Conservation (phyloP, 139 green algal species). For the Chlamydomonas applanata region DNA sequence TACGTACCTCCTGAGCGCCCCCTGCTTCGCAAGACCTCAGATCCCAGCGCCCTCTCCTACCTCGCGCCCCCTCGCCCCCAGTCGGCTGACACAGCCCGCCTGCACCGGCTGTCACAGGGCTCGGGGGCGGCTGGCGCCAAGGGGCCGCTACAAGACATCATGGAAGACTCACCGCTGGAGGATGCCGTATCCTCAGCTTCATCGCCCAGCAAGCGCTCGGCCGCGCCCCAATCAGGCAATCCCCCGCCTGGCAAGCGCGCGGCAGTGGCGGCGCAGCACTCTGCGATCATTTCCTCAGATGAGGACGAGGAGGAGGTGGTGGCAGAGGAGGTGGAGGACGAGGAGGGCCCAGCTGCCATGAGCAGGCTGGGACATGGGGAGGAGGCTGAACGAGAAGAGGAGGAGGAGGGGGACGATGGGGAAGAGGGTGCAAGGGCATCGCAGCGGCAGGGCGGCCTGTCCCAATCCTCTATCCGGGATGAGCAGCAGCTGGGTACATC, state of each 20-base stretch:
- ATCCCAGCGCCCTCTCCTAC: conserved; percentile 2
- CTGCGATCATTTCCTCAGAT: neutral
- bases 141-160: conserved; percentile 9
- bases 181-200: neutral
- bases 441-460: too few relatives aligned
- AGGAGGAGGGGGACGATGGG: conserved; percentile 1
- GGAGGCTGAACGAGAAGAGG: neutral
- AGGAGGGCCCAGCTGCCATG: neutral
- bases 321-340: neutral
- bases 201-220: neutral
- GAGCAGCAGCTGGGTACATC: too few relatives aligned
- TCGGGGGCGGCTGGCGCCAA: neutral
- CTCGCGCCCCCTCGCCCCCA: conserved; percentile 8
- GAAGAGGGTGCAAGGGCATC: neutral
- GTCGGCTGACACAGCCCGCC: conserved; percentile 8
- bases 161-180: conserved; percentile 7
- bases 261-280: too few relatives aligned
- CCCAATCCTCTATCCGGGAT: too few relatives aligned
- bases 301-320: neutral
- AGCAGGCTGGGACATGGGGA: neutral
- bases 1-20: conserved; percentile 1
- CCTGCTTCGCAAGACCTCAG: neutral
- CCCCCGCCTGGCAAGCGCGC: too few relatives aligned
- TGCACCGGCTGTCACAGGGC: neutral
- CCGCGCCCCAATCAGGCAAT: neutral